These are phyloP conservation scores for Eucalyptus fibrosa DNA, from an alignment of 345 rosid species.

Conservation along the genomic window DNA sequence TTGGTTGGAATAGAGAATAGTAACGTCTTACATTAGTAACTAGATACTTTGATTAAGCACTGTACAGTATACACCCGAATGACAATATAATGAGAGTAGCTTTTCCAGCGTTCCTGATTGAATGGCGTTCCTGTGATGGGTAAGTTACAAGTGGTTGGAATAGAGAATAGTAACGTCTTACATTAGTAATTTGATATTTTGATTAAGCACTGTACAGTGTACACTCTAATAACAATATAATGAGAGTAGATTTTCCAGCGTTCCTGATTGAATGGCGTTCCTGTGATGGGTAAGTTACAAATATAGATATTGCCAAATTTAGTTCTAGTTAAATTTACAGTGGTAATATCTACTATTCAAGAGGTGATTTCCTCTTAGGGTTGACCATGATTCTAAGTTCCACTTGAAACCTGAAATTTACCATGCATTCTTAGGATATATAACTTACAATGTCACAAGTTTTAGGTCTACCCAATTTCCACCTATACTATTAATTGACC, in stretches of 20 bases:
- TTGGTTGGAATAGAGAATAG: background rate
- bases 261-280: background rate
- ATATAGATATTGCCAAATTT: background rate
- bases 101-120: background rate
- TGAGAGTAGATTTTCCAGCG: background rate
- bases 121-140: background rate
- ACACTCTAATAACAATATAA: too few relatives aligned
- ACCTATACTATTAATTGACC: too few relatives aligned
- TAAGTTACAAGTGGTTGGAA: background rate
- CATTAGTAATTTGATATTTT: background rate
- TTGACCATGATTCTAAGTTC: too few relatives aligned
- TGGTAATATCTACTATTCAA: background rate
- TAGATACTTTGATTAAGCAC: background rate
- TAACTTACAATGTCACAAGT: too few relatives aligned
- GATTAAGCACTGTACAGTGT: too few relatives aligned
- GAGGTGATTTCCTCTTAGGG: background rate
- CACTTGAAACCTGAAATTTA: too few relatives aligned
- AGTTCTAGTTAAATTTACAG: background rate
- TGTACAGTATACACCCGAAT: too few relatives aligned
- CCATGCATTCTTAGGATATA: too few relatives aligned
- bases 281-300: background rate
- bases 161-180: background rate
- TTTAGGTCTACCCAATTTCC: too few relatives aligned
- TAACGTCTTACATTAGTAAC: background rate
- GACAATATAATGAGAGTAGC: background rate